These are phyloP conservation scores for Monosporascus sp. DNA, from an alignment of 2,329 filamentous ascomycete genomes.

Conservation along the genomic window DNA sequence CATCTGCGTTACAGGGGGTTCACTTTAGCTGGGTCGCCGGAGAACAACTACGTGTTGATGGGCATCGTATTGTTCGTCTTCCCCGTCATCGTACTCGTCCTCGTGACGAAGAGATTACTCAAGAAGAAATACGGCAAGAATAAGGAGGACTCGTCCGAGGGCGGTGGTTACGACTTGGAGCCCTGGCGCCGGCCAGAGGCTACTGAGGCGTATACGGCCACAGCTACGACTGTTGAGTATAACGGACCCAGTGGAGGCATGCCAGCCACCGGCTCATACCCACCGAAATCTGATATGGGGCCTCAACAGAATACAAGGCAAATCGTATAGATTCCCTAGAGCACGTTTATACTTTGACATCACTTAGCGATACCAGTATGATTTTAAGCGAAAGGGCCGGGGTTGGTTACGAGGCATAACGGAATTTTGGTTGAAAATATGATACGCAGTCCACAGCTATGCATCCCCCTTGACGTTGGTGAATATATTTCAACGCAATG, in stretches of 20 bases:
- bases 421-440: too few relatives aligned
- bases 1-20: constrained; percentile 41
- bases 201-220: too few relatives aligned
- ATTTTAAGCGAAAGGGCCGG: too few relatives aligned
- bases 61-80: constrained; percentile 40
- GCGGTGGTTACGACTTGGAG: constrained; percentile 21
- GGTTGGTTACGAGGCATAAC: too few relatives aligned
- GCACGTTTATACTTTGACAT: too few relatives aligned
- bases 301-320: constrained; percentile 1
- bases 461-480: too few relatives aligned
- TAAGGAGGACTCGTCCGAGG: constrained; percentile 18
- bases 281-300: background rate
- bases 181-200: constrained; percentile 10
- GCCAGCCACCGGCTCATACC: background rate
- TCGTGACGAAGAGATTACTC: constrained; percentile 31
- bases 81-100: constrained; percentile 30
- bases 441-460: too few relatives aligned
- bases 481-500: too few relatives aligned
- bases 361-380: too few relatives aligned
- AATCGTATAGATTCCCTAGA: background rate
- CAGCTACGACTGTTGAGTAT: constrained; percentile 1
- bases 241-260: background rate
- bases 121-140: constrained; percentile 21
- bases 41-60: constrained; percentile 42
- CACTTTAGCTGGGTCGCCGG: constrained; percentile 45